A percentile compares a stretch with the other conserved stretches of the same genome.
Conservation (phyloP, 345 rosid species). For the Orychophragmus violaceus region DNA sequence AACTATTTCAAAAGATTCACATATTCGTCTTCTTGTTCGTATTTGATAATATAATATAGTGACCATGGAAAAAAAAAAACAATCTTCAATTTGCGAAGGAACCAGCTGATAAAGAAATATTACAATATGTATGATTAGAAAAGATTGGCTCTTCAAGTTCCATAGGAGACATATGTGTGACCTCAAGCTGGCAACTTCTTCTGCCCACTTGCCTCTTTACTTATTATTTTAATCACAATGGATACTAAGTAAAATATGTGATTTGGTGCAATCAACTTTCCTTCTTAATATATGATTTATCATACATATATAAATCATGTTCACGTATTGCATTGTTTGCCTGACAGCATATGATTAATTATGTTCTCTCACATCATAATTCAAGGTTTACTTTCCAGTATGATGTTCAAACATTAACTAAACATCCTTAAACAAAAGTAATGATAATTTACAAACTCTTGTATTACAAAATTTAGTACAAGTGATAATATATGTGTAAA, state of each 20-base stretch:
- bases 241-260: neutral
- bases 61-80: neutral
- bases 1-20: neutral
- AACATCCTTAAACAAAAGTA: neutral
- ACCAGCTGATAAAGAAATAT: neutral
- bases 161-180: conserved; percentile 19
- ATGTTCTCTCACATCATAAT: neutral
- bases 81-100: neutral
- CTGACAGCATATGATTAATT: neutral
- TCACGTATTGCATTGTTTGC: neutral
- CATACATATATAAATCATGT: neutral
- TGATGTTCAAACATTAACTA: neutral
- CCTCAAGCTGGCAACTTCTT: conserved; percentile 5
- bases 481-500: neutral
- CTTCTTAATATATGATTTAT: neutral
- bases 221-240: neutral
- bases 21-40: neutral
- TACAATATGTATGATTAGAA: neutral
- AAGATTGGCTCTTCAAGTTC: conserved; percentile 24
- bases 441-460: neutral
- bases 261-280: neutral
- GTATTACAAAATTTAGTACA: neutral
- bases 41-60: neutral
- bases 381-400: neutral
- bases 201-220: conserved; percentile 17